These are phyloP conservation scores for Malassezia brasiliensis DNA, from an alignment of 1,284 basidiomycete genomes.

Conservation along the genomic window DNA sequence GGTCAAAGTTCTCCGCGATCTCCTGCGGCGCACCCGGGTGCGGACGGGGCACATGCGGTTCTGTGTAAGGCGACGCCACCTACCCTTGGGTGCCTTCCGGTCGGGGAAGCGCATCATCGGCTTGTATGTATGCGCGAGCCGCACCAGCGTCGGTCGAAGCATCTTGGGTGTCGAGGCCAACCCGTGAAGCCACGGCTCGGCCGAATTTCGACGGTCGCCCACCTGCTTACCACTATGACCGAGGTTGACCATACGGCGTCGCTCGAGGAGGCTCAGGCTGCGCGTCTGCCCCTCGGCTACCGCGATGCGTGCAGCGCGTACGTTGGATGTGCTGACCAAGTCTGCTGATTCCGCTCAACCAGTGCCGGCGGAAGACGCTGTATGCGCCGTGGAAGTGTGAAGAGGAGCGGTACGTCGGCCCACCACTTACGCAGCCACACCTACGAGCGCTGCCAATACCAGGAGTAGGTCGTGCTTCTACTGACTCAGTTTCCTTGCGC, in stretches of 20 bases:
- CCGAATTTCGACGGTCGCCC: slow-evolving; percentile 2
- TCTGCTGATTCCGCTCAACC: slow-evolving; percentile 72
- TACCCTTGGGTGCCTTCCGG: slow-evolving; percentile 30
- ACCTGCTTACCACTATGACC: slow-evolving; percentile 7
- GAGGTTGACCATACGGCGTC: slow-evolving; percentile 57
- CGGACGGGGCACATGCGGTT: slow-evolving; percentile 32
- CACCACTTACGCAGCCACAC: slow-evolving; percentile 15
- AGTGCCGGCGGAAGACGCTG: slow-evolving; percentile 62
- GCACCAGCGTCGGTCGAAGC: slow-evolving; percentile 27
- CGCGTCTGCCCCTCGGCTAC: slow-evolving; percentile 70
- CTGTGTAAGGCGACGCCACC: slow-evolving; percentile 13
- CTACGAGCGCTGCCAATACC: slow-evolving; percentile 19
- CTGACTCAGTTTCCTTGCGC: slow-evolving; percentile 14
- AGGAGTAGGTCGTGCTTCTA: slow-evolving; percentile 10
- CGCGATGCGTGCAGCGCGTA: slow-evolving; percentile 85
- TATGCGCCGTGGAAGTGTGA: slow-evolving; percentile 76
- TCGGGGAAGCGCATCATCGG: slow-evolving; percentile 37
- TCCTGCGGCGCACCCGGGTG: slow-evolving; percentile 42
- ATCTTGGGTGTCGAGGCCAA: slow-evolving; percentile 13
- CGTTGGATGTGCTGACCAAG: slow-evolving; percentile 53
- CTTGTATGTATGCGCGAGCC: slow-evolving; percentile 30
- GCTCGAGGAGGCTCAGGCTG: slow-evolving; percentile 67
- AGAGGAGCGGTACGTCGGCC: slow-evolving; percentile 55
- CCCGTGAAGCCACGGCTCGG: not conserved
- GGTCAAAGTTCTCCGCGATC: slow-evolving; percentile 28